These are phyloP conservation scores for Microthlaspi erraticum DNA, from an alignment of 345 rosid species.

Conservation along the genomic window DNA sequence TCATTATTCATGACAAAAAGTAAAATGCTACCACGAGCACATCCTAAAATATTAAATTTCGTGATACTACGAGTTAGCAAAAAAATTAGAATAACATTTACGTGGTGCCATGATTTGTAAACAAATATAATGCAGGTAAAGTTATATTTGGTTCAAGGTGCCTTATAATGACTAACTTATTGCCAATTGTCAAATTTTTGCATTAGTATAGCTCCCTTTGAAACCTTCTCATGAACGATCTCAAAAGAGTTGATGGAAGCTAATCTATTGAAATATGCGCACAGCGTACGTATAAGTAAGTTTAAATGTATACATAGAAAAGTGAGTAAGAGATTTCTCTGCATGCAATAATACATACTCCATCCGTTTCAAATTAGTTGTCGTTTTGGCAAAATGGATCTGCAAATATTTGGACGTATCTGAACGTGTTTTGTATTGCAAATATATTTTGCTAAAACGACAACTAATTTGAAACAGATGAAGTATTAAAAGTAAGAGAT, in stretches of 20 bases:
- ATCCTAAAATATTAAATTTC: conserved; percentile 14
- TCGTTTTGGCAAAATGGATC: no score
- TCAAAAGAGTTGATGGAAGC: background rate
- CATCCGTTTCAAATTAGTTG: no score
- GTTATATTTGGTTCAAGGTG: background rate
- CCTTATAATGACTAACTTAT: conserved; percentile 5
- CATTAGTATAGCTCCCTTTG: background rate
- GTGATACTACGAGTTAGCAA: background rate
- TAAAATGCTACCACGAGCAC: background rate
- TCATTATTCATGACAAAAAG: conserved; percentile 5
- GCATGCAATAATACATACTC: background rate
- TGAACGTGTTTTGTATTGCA: no score
- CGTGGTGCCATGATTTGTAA: conserved; percentile 14
- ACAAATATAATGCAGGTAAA: background rate
- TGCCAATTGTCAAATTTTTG: background rate
- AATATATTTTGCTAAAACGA: no score
- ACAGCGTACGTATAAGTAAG: background rate
- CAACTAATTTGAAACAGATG: no score
- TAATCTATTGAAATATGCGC: background rate
- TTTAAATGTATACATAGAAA: background rate
- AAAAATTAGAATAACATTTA: background rate
- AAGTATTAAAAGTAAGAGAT: background rate
- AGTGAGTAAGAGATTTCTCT: no score
- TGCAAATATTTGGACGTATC: no score
- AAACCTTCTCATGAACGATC: background rate